Evolutionary conservation across 2,329 filamentous ascomycete species (phyloP).

Genomic region (Macrophomina pseudophaseolina): DNA sequence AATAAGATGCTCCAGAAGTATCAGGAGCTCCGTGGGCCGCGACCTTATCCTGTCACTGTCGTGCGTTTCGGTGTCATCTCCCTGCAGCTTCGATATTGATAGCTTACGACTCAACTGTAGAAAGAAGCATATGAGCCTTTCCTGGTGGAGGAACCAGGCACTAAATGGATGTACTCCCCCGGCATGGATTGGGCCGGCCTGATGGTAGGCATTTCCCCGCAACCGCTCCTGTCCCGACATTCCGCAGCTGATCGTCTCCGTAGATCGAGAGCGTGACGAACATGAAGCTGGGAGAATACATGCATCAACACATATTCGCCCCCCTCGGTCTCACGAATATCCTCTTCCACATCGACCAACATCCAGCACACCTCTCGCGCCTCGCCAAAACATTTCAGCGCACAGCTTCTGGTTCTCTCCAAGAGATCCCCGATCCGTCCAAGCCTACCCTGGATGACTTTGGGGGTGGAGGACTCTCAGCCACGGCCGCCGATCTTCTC

Average conservation of each 20-base stretch:
- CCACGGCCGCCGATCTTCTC: conserved; percentile 2
- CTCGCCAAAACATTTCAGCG: conserved; percentile 34
- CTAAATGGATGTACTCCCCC: conserved; percentile 32
- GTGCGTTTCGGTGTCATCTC: background rate
- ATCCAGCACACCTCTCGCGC: background rate
- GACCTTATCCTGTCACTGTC: background rate
- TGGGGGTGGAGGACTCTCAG: conserved; percentile 19
- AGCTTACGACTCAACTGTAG: background rate
- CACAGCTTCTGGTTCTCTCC: background rate
- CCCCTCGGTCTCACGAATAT: conserved; percentile 32
- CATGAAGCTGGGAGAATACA: background rate
- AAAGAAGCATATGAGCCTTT: conserved; percentile 30
- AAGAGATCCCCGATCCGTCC: background rate
- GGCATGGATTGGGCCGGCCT: conserved; percentile 35
- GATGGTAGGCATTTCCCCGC: background rate
- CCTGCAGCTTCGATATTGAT: background rate
- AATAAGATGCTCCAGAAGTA: conserved; percentile 27
- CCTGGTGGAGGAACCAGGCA: conserved; percentile 37
- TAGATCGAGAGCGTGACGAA: background rate
- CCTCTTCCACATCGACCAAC: conserved; percentile 30
- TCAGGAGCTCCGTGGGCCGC: background rate
- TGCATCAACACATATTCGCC: conserved; percentile 33
- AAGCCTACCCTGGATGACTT: conserved; percentile 11
- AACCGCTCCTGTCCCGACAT: no score
- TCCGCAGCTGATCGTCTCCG: background rate